A percentile compares a stretch with the other conserved stretches of the same genome.
These are phyloP conservation scores for Penicillium frequentans DNA, from an alignment of 2,329 filamentous ascomycete genomes.

Conservation along the genomic window DNA sequence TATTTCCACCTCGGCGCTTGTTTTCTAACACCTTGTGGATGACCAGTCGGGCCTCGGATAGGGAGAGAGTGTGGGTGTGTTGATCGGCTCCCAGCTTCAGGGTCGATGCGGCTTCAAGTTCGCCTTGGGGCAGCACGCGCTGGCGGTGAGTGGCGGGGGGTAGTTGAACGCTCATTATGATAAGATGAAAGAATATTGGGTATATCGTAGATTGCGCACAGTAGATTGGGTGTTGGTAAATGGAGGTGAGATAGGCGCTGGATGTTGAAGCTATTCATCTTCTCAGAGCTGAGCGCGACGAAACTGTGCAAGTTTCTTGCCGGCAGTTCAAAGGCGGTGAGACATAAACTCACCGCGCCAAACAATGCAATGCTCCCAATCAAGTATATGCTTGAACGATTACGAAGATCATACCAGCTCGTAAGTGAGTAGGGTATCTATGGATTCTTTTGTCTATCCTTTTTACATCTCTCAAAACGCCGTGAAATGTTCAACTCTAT, in stretches of 20 bases:
- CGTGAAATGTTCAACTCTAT: slow-evolving; percentile 17
- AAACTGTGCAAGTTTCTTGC: slow-evolving; percentile 11
- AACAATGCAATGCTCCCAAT: neutral
- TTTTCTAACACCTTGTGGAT: slow-evolving; percentile 86
- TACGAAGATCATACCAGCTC: neutral
- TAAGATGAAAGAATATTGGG: neutral
- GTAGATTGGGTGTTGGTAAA: neutral
- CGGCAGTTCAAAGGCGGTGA: slow-evolving; percentile 27
- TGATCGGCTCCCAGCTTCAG: slow-evolving; percentile 93
- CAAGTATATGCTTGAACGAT: slow-evolving; percentile 7
- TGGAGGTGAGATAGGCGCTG: neutral
- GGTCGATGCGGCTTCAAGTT: slow-evolving; percentile 80
- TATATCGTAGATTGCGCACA: neutral
- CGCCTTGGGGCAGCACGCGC: slow-evolving; percentile 49
- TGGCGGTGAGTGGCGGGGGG: slow-evolving; percentile 43
- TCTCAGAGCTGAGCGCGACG: slow-evolving; percentile 1
- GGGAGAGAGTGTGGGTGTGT: slow-evolving; percentile 83
- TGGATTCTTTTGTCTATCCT: slow-evolving; percentile 7
- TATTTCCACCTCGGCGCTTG: slow-evolving; percentile 75
- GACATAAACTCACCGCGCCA: neutral
- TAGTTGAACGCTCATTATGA: slow-evolving; percentile 35
- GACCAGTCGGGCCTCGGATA: slow-evolving; percentile 88
- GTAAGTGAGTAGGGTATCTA: slow-evolving; percentile 16
- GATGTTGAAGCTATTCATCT: slow-evolving; percentile 1
- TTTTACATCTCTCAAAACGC: slow-evolving; percentile 16